phyloP scores from a whole-genome alignment of 2,329 filamentous ascomycete genomes.

The Lachnellula hyalina region DNA sequence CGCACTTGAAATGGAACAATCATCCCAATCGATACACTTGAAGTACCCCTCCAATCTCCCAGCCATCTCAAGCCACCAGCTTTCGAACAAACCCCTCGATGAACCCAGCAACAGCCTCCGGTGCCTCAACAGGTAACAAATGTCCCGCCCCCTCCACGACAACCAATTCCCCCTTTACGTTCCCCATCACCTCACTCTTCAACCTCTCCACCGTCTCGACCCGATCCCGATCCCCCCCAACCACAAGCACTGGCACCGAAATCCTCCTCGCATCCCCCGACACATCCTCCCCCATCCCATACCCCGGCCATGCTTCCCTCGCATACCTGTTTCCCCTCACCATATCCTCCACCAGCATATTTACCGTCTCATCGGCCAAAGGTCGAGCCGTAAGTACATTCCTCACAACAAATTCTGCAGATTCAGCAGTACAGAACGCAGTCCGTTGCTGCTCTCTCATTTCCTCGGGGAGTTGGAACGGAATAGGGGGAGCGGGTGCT shows the following conservation, averaged over 20 bases:
- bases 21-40: no score
- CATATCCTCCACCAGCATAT: slow-evolving; percentile 26
- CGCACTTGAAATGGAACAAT: no score
- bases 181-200: slow-evolving; percentile 20
- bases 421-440: slow-evolving; percentile 30
- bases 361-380: slow-evolving; percentile 8
- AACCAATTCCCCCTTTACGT: slow-evolving; percentile 12
- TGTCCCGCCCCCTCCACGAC: slow-evolving; percentile 14
- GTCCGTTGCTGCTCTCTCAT: slow-evolving; percentile 32
- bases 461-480: slow-evolving; percentile 30
- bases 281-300: slow-evolving; percentile 34
- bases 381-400: slow-evolving; percentile 30
- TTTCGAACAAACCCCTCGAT: slow-evolving; percentile 8
- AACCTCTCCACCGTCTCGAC: slow-evolving; percentile 33
- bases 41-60: no score
- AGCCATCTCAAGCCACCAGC: background rate
- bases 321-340: slow-evolving; percentile 28
- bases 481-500: slow-evolving; percentile 32
- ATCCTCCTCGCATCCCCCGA: slow-evolving; percentile 16
- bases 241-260: slow-evolving; percentile 19
- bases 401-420: slow-evolving; percentile 29
- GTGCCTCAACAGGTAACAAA: slow-evolving; percentile 15
- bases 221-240: slow-evolving; percentile 32
- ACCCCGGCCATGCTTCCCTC: slow-evolving; percentile 32
- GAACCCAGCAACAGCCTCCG: slow-evolving; percentile 5